phyloP scores from a whole-genome alignment of 805 yeast genomes.

The Starmerella khaoyaiensis region DNA sequence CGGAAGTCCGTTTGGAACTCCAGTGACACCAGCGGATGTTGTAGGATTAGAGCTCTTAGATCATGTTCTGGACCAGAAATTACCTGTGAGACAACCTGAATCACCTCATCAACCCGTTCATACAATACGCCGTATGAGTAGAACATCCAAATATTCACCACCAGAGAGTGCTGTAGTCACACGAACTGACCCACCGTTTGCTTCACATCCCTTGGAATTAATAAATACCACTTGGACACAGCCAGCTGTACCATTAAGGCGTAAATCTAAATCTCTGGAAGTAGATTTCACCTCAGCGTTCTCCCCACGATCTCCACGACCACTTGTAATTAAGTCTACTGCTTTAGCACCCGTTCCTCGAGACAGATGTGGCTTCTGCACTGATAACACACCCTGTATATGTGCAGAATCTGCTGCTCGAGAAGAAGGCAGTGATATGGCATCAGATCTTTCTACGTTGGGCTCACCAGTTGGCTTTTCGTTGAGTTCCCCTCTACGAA shows the following conservation, averaged over 20 bases:
- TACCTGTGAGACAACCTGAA: constrained; percentile 19
- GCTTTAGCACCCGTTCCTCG: constrained; percentile 22
- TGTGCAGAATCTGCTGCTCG: constrained; percentile 59
- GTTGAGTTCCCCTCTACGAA: no score
- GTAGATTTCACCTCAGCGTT: constrained; percentile 20
- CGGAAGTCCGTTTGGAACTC: constrained; percentile 16
- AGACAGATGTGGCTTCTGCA: constrained; percentile 86
- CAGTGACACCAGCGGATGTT: constrained; percentile 19
- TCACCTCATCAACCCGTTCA: background rate
- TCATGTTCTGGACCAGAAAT: constrained; percentile 27
- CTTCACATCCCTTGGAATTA: constrained; percentile 17
- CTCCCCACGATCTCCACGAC: constrained; percentile 11
- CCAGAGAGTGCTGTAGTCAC: constrained; percentile 10
- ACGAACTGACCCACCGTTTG: constrained; percentile 15
- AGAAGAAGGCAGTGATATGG: constrained; percentile 26
- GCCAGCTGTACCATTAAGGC: constrained; percentile 23
- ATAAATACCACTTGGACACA: constrained; percentile 20
- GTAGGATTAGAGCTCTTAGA: constrained; percentile 25
- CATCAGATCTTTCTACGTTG: constrained; percentile 21
- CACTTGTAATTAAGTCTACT: constrained; percentile 2
- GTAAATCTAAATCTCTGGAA: constrained; percentile 17
- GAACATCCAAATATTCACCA: constrained; percentile 5
- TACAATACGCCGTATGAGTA: constrained; percentile 4
- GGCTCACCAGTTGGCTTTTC: constrained; percentile 18
- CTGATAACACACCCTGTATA: constrained; percentile 83